Conservation (phyloP, 2,329 filamentous ascomycete species). For the Hypoxylon sp. region DNA sequence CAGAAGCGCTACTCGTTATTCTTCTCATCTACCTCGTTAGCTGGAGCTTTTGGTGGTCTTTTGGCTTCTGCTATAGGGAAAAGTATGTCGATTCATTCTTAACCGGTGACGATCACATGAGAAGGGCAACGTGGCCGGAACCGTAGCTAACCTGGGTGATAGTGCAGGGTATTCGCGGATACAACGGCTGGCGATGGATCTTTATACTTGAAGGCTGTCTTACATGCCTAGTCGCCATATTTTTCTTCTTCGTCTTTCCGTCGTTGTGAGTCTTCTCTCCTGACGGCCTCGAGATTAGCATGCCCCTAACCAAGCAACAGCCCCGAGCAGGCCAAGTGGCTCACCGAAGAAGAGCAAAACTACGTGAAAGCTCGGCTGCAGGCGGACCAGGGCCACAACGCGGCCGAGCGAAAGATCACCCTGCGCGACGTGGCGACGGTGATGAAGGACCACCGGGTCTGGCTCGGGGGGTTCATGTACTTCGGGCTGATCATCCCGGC, state of each 20-base stretch:
- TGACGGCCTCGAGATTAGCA: neutral
- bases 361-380: constrained; percentile 72
- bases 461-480: constrained; percentile 81
- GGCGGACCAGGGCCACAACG: constrained; percentile 73
- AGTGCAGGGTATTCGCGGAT: constrained; percentile 73
- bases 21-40: constrained; percentile 82
- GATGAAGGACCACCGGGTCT: constrained; percentile 77
- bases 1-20: constrained; percentile 95
- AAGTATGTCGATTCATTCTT: constrained; percentile 50
- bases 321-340: constrained; percentile 77
- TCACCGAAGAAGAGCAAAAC: constrained; percentile 71
- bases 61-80: constrained; percentile 89
- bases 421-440: constrained; percentile 66
- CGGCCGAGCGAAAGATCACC: constrained; percentile 67
- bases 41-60: constrained; percentile 85
- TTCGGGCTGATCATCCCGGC: constrained; percentile 80
- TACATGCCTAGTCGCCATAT: constrained; percentile 48
- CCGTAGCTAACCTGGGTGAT: constrained; percentile 16
- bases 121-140: neutral
- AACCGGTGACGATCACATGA: neutral
- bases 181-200: constrained; percentile 81
- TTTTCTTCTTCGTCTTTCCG: constrained; percentile 74
- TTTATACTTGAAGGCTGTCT: constrained; percentile 79
- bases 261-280: constrained; percentile 60
- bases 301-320: constrained; percentile 26